Evolutionary conservation across 495 filamentous ascomycete genomes (phyloP), one percentile per base, ranked within the genome.

Genomic region (Penicillium paradoxum): DNA sequence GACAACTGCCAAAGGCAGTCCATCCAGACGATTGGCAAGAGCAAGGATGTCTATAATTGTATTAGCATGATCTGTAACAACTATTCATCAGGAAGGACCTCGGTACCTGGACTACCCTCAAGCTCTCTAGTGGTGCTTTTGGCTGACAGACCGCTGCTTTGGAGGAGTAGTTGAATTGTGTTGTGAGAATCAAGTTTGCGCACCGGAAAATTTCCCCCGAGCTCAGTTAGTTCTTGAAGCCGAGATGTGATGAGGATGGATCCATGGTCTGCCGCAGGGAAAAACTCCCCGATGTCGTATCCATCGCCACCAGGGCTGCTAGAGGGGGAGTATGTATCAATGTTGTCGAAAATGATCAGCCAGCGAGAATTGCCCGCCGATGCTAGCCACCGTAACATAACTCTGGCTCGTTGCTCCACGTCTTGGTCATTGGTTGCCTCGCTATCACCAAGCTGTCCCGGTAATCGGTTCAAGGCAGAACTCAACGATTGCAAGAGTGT

Each of bases 311-410:
- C 50, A 18, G 50, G 18, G 30, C 59, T 39, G 19, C 65, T n/a
- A 0, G 44, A 6, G 0, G 55, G 49, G n/a, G 57, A 62, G 51
- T 73, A 65, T 49, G 62, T 59, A 54, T 76, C 70, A 38, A 74
- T 59, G 56, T 75, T 75, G 40, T 76, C 71, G 33, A 74, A 66
- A 43, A 75, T 64, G 18, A 76, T 57, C 10, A 76, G 54, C 71
- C 70, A 76, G 18, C 55, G 38, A 3, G 56, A 52, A 51, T 75
- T 75, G 1, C 54, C 59, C 6, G 53, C 29, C 5, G 30, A 8
- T 22, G 57, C 56, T 19, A 73, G 62, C 69, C 65, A 73, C 19
- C 21, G 4, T 43, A 65, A 27, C 17, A 59, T 33, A 34, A 53
- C 9, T n/a, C 49, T 54, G n/a, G 62, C 62, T 40, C 43, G 53